Conservation (phyloP, 768 basidiomycete species). For the Phaeotremella fagi region DNA sequence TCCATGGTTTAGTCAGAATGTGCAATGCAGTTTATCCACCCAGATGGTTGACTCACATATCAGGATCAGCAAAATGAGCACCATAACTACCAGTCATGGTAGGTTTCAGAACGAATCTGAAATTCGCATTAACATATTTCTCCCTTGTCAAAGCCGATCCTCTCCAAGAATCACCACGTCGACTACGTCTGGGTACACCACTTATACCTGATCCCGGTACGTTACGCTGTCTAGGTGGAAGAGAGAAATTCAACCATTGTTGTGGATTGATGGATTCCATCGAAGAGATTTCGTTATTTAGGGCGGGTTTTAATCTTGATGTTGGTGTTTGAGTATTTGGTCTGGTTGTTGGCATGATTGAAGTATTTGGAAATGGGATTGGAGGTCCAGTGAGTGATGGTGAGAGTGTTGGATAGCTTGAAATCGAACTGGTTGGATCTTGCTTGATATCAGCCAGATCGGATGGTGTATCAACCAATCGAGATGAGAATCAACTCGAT, state of each 20-base stretch:
- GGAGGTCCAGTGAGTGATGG: neutral
- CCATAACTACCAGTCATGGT: constrained; percentile 70
- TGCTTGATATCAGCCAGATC: too few relatives aligned
- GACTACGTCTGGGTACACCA: constrained; percentile 63
- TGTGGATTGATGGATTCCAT: constrained; percentile 19
- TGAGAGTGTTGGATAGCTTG: neutral
- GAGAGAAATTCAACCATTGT: constrained; percentile 73
- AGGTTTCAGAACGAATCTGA: constrained; percentile 92
- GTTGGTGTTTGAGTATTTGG: neutral
- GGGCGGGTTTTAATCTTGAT: neutral
- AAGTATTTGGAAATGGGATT: neutral
- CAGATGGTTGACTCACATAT: constrained; percentile 63
- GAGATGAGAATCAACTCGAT: neutral
- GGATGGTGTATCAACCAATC: too few relatives aligned
- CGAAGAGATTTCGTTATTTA: neutral
- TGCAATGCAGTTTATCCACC: constrained; percentile 7
- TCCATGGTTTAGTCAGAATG: constrained; percentile 1
- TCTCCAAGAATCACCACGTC: constrained; percentile 56
- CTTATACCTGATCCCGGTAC: constrained; percentile 30
- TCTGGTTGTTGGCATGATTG: neutral
- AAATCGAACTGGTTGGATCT: too few relatives aligned
- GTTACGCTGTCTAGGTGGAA: constrained; percentile 71
- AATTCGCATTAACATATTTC: constrained; percentile 92
- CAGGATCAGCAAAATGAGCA: constrained; percentile 91
- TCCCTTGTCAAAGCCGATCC: constrained; percentile 83